phyloP scores from a whole-genome alignment of 805 yeast species.

The Saccharomycopsis fibuligera region DNA sequence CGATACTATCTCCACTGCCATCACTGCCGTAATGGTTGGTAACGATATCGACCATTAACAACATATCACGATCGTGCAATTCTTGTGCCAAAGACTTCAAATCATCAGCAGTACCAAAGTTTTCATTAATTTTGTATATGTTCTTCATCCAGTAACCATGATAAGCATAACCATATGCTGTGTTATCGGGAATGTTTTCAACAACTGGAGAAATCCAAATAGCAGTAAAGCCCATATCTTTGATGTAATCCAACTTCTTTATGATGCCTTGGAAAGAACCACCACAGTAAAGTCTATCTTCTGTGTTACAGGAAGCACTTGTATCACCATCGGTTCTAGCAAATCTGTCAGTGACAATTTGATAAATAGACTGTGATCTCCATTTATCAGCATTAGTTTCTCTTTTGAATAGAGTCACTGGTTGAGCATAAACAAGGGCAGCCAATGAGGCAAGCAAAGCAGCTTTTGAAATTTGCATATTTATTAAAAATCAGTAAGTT shows the following conservation, averaged over 20 bases:
- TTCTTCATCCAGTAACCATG: constrained; percentile 1
- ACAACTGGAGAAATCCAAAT: background rate
- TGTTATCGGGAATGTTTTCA: background rate
- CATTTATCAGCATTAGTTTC: background rate
- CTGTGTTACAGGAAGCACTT: background rate
- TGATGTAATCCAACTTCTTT: background rate
- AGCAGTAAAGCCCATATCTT: constrained; percentile 1
- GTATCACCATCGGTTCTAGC: background rate
- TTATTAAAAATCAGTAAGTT: too few species aligned
- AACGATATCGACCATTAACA: background rate
- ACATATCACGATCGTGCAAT: background rate
- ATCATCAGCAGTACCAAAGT: background rate
- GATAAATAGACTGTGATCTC: background rate
- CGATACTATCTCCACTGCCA: background rate
- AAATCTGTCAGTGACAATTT: constrained; percentile 1
- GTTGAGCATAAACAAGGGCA: too few species aligned
- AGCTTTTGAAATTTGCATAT: too few species aligned
- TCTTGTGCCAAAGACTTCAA: background rate
- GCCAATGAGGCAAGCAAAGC: too few species aligned
- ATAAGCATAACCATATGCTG: background rate
- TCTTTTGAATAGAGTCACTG: too few species aligned
- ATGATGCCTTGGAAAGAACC: background rate
- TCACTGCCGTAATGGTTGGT: background rate
- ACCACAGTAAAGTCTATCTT: background rate
- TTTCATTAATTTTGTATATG: background rate